Conservation (phyloP, 1,139 yeast genomes). For the Waltiozyma sp. region DNA sequence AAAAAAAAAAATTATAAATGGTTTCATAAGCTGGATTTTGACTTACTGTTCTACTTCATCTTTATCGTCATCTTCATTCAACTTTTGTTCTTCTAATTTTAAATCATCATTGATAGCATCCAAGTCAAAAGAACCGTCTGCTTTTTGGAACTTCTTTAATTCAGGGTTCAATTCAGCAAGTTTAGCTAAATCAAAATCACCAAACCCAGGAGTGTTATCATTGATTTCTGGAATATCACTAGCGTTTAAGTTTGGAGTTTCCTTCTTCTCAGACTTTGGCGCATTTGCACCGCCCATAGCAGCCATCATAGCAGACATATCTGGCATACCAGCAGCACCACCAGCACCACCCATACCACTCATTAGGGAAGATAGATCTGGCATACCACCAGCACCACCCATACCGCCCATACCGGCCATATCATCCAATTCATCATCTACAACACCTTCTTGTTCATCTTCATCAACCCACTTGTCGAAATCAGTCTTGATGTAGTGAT, state of each 20-base stretch:
- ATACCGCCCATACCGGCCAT: slow-evolving; percentile 24
- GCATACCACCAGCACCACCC: slow-evolving; percentile 20
- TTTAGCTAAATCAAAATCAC: slow-evolving; percentile 5
- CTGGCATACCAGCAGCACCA: slow-evolving; percentile 20
- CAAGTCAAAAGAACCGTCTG: slow-evolving; percentile 18
- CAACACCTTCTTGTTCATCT: slow-evolving; percentile 64
- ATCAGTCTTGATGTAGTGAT: slow-evolving; percentile 79
- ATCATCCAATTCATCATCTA: slow-evolving; percentile 27
- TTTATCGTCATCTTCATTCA: background rate
- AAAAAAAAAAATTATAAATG: too few relatives aligned
- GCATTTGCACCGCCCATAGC: slow-evolving; percentile 16
- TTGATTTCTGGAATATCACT: background rate
- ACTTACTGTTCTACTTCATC: background rate
- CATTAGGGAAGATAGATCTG: slow-evolving; percentile 14
- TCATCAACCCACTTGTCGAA: slow-evolving; percentile 97
- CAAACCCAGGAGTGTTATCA: background rate
- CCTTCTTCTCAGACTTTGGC: background rate
- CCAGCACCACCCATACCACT: slow-evolving; percentile 22
- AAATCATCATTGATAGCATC: background rate
- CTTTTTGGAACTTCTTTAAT: slow-evolving; percentile 6
- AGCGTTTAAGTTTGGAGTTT: background rate
- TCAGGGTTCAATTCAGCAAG: slow-evolving; percentile 10
- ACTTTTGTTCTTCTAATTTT: background rate
- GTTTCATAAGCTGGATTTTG: too few relatives aligned
- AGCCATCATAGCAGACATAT: slow-evolving; percentile 7